These are phyloP conservation scores for Prunus yedoensis DNA, from an alignment of 331 rosid species.

Conservation along the genomic window DNA sequence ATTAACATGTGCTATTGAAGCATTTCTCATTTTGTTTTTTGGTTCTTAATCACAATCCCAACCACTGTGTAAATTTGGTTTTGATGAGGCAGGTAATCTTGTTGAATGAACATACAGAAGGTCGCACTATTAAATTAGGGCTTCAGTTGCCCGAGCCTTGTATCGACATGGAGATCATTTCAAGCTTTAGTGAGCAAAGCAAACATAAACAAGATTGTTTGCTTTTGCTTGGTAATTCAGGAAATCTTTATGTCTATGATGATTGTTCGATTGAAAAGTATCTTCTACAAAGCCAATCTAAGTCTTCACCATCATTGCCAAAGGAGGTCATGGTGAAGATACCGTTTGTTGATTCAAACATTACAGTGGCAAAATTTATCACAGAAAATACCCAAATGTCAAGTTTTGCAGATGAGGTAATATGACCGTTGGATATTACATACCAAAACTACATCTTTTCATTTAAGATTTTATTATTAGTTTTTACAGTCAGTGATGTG, in stretches of 20 bases:
- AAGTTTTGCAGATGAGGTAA: conserved; percentile 62
- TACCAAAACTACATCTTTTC: background rate
- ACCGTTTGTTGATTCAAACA: conserved; percentile 69
- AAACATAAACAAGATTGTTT: conserved; percentile 61
- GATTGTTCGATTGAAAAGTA: conserved; percentile 64
- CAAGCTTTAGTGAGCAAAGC: conserved; percentile 60
- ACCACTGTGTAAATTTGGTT: background rate
- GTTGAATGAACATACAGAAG: conserved; percentile 72
- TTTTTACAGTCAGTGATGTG: conserved; percentile 10
- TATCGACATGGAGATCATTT: conserved; percentile 66
- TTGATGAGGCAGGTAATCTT: conserved; percentile 58
- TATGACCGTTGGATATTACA: background rate
- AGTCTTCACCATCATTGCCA: conserved; percentile 60
- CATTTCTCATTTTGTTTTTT: background rate
- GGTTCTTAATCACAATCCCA: background rate
- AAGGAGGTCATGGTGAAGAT: conserved; percentile 69
- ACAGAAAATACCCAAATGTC: conserved; percentile 42
- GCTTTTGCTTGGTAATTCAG: conserved; percentile 77
- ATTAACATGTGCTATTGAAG: background rate
- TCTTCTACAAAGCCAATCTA: conserved; percentile 70
- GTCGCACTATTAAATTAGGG: conserved; percentile 71
- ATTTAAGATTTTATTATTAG: background rate
- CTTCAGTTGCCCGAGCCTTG: conserved; percentile 66
- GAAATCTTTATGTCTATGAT: conserved; percentile 64
- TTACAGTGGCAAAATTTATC: conserved; percentile 61